Evolutionary conservation across 257 asterid species (phyloP).

Genomic region (Scutellaria barbata): DNA sequence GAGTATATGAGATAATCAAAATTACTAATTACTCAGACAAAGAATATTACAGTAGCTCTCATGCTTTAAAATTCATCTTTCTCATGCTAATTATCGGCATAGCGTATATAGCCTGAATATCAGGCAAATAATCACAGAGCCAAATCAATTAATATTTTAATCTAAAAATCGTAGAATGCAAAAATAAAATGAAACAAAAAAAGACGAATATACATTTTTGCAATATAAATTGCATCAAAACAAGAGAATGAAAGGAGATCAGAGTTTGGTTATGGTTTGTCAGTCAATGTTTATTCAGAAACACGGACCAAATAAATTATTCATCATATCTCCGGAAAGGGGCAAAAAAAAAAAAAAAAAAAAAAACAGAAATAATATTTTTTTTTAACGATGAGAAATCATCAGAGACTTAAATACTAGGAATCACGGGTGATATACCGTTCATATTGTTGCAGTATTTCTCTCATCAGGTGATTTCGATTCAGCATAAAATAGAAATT

Average conservation of each 20-base stretch:
- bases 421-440: slow-evolving; percentile 54
- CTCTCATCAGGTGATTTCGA: slow-evolving; percentile 60
- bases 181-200: neutral
- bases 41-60: slow-evolving; percentile 25
- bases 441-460: slow-evolving; percentile 62
- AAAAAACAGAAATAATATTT: neutral
- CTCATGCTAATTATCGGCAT: slow-evolving; percentile 40
- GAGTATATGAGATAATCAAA: no score
- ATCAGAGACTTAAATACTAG: slow-evolving; percentile 84
- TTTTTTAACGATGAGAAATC: slow-evolving; percentile 32
- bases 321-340: slow-evolving; percentile 57
- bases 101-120: slow-evolving; percentile 61
- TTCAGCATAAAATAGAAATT: neutral
- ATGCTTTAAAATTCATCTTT: neutral
- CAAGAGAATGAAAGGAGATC: slow-evolving; percentile 45
- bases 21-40: neutral
- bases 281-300: slow-evolving; percentile 66
- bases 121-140: slow-evolving; percentile 56
- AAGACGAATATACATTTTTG: no score
- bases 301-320: slow-evolving; percentile 67
- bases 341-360: neutral
- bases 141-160: no score
- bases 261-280: slow-evolving; percentile 53
- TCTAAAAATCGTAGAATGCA: neutral
- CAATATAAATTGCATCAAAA: no score